These are phyloP conservation scores for Nemania diffusa DNA, from an alignment of 2,329 filamentous ascomycete genomes.

Conservation along the genomic window DNA sequence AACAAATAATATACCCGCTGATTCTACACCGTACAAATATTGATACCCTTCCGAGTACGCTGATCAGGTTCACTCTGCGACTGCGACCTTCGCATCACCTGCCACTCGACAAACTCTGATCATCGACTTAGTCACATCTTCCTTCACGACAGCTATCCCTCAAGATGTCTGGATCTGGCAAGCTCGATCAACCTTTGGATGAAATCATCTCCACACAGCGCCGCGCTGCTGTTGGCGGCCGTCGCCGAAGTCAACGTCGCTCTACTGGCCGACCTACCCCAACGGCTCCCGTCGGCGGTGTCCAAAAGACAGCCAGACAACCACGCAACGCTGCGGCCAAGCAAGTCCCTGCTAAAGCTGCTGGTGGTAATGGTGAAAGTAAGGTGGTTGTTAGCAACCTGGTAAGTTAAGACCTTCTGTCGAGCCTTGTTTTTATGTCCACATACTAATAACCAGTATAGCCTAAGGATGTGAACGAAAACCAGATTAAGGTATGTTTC, in stretches of 20 bases:
- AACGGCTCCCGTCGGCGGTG: slow-evolving; percentile 81
- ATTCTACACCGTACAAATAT: slow-evolving; percentile 16
- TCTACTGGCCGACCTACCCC: slow-evolving; percentile 64
- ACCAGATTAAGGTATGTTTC: slow-evolving; percentile 99
- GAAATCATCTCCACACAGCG: slow-evolving; percentile 89
- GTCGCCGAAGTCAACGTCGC: slow-evolving; percentile 62
- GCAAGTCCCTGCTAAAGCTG: slow-evolving; percentile 72
- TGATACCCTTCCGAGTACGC: slow-evolving; percentile 1
- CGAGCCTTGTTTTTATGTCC: slow-evolving; percentile 22
- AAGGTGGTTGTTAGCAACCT: slow-evolving; percentile 99
- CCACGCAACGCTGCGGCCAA: slow-evolving; percentile 69
- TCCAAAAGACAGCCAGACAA: slow-evolving; percentile 79
- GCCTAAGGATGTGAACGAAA: slow-evolving; percentile 96
- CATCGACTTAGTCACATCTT: slow-evolving; percentile 50
- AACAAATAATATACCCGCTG: slow-evolving; percentile 18
- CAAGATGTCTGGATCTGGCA: slow-evolving; percentile 79
- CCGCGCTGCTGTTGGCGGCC: slow-evolving; percentile 65
- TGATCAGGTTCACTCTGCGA: not conserved
- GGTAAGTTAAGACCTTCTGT: slow-evolving; percentile 66
- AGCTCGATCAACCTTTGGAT: slow-evolving; percentile 96
- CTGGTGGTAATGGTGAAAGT: slow-evolving; percentile 75
- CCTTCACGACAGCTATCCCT: slow-evolving; percentile 52
- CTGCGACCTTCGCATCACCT: slow-evolving; percentile 24
- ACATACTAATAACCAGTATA: slow-evolving; percentile 53
- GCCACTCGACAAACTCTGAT: slow-evolving; percentile 39